Conservation (phyloP, 495 filamentous ascomycete genomes). For the Cercophora sp. region DNA sequence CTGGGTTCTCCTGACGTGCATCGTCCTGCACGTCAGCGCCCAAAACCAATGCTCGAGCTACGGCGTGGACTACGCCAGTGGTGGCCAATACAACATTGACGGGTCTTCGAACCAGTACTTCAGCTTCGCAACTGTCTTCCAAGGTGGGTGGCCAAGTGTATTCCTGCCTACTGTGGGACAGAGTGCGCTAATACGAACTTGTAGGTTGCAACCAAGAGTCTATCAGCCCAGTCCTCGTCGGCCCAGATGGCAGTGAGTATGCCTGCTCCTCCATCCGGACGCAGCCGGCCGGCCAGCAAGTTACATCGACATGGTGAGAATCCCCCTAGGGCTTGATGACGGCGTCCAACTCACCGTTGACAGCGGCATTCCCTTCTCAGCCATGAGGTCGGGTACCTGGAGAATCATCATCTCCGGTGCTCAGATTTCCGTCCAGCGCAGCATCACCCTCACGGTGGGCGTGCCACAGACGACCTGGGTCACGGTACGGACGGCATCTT, state of each 20-base stretch:
- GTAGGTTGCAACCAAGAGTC: constrained; percentile 37
- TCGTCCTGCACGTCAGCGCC: constrained; percentile 28
- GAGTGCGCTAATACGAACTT: not conserved
- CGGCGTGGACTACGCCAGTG: constrained; percentile 41
- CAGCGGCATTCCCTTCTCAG: constrained; percentile 38
- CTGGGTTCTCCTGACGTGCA: constrained; percentile 20
- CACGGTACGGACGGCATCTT: constrained; percentile 29
- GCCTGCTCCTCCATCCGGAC: constrained; percentile 38
- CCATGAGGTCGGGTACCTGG: constrained; percentile 38
- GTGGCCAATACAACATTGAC: constrained; percentile 41
- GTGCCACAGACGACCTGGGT: constrained; percentile 31
- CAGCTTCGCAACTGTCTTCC: constrained; percentile 39
- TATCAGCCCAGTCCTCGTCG: constrained; percentile 37
- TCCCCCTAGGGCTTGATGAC: no score
- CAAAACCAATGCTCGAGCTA: constrained; percentile 39
- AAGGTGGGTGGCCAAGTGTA: constrained; percentile 24
- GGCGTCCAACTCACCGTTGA: no score
- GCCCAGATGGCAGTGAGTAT: constrained; percentile 32
- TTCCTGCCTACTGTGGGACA: not conserved
- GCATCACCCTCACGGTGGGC: constrained; percentile 33
- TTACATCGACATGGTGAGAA: constrained; percentile 39
- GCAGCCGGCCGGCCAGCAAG: constrained; percentile 32
- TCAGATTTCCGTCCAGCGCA: constrained; percentile 38
- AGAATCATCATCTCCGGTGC: constrained; percentile 37
- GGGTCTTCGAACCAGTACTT: constrained; percentile 38